phyloP scores from a whole-genome alignment of 495 filamentous ascomycete genomes.

The Lindgomyces ingoldianus region DNA sequence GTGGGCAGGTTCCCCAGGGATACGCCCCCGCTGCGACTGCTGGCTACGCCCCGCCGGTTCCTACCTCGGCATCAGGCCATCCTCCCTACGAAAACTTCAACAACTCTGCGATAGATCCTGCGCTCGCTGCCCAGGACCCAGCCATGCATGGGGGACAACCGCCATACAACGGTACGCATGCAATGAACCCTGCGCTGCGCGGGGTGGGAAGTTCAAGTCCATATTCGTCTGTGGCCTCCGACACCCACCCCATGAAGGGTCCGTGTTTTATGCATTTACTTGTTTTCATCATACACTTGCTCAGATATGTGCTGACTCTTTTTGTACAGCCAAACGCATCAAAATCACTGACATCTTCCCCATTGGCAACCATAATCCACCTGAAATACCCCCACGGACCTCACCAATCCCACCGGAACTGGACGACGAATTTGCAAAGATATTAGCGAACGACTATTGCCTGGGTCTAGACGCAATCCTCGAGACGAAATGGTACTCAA shows the following conservation, averaged over 20 bases:
- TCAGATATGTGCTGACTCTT: slow-evolving; percentile 35
- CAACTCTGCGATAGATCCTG: slow-evolving; percentile 69
- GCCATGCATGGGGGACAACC: slow-evolving; percentile 28
- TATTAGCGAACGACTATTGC: slow-evolving; percentile 76
- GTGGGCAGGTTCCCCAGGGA: slow-evolving; percentile 57
- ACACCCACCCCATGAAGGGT: slow-evolving; percentile 50
- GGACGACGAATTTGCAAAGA: slow-evolving; percentile 68
- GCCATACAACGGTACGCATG: slow-evolving; percentile 41
- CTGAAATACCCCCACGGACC: slow-evolving; percentile 54
- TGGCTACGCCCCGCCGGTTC: slow-evolving; percentile 58
- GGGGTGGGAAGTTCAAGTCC: slow-evolving; percentile 47
- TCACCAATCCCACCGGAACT: slow-evolving; percentile 52
- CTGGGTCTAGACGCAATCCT: slow-evolving; percentile 76
- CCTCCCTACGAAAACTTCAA: slow-evolving; percentile 60
- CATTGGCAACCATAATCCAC: slow-evolving; percentile 57
- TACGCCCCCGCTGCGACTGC: slow-evolving; percentile 62
- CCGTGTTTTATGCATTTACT: slow-evolving; percentile 10
- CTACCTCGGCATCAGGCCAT: slow-evolving; percentile 36
- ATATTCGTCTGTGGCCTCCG: slow-evolving; percentile 46
- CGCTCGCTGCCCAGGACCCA: slow-evolving; percentile 49
- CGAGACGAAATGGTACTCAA: slow-evolving; percentile 80
- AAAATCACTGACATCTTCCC: slow-evolving; percentile 75
- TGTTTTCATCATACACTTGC: slow-evolving; percentile 44
- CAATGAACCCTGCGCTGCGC: slow-evolving; percentile 41
- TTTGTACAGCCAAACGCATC: slow-evolving; percentile 64